Evolutionary conservation across 2,329 filamentous ascomycete species (phyloP), one percentile per base, ranked within the genome.

Genomic region (Penicillium freii): DNA sequence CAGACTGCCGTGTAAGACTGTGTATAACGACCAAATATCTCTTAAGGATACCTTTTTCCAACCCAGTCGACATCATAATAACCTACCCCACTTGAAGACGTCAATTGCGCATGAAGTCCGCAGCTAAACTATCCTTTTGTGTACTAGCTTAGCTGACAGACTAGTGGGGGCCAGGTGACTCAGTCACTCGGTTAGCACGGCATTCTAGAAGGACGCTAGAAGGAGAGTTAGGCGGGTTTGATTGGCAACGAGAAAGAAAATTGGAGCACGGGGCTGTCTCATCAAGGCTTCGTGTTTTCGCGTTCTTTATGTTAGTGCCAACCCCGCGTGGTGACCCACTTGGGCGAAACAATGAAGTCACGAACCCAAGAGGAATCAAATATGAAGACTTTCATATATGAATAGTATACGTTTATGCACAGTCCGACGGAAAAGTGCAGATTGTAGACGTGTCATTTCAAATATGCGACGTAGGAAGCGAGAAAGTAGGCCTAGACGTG

Each of bases 201-300:
- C 33, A 40, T 69, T 69, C 66, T 66, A 47, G 67, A 69, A 69
- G 44, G 54, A 31, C 63, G 59, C 65, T 69, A 68, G 67, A 69
- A 68, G 53, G 47, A 1, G 5, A 25, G 3, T 7, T 54, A 7
- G 15, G 15, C 36, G 7, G 31, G 29, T 21, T 13, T 58, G 46
- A 65, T 62, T 66, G 54, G 62, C 17, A 29, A 23, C 10, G 10
- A 21, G 4, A 29, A 10, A 27, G 5, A 38, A 33, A 21, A 25
- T 25, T 9, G 13, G 42, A 4, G 42, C 23, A 47, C 50, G 31
- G 42, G 50, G 19, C 27, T 44, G 48, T 27, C 43, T 40, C 21
- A 17, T 39, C n/a, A 50, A 46, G 51, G 23, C 47, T 49, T 43
- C 36, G 36, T 53, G 48, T 51, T 59, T 59, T 33, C 8, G 25